Conservation (phyloP, 164 flowering plant genomes). For the Stephania japonica region DNA sequence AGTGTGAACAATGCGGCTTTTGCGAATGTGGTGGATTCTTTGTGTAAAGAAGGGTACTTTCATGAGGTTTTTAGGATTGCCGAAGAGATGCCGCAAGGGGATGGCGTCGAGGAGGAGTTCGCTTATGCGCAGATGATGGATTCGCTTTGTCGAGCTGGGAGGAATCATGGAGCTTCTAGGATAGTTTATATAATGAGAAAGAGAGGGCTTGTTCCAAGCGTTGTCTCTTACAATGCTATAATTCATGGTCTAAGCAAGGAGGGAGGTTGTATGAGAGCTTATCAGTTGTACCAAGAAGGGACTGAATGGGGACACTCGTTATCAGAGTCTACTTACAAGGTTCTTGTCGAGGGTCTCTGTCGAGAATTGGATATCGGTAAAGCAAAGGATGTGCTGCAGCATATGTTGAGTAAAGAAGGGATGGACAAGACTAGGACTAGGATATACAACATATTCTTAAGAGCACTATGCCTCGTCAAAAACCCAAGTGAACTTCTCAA, state of each 20-base stretch:
- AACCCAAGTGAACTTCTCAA: slow-evolving; percentile 81
- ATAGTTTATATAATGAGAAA: slow-evolving; percentile 82
- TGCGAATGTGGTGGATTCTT: slow-evolving; percentile 52
- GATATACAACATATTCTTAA: slow-evolving; percentile 72
- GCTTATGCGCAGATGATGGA: slow-evolving; percentile 80
- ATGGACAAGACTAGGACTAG: slow-evolving; percentile 57
- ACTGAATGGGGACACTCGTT: slow-evolving; percentile 53
- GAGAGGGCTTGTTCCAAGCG: slow-evolving; percentile 53
- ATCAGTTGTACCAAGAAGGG: slow-evolving; percentile 76
- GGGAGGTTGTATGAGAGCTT: slow-evolving; percentile 84
- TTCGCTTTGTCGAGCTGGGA: slow-evolving; percentile 65
- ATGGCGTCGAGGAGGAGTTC: slow-evolving; percentile 45
- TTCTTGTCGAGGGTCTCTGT: slow-evolving; percentile 68
- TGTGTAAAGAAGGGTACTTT: slow-evolving; percentile 71
- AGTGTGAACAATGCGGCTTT: slow-evolving; percentile 63
- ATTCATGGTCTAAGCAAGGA: slow-evolving; percentile 72
- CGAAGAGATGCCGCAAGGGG: slow-evolving; percentile 81
- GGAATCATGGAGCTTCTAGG: slow-evolving; percentile 82
- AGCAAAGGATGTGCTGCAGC: slow-evolving; percentile 52
- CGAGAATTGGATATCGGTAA: slow-evolving; percentile 43
- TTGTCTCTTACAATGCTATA: slow-evolving; percentile 60
- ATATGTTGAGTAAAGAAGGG: slow-evolving; percentile 48
- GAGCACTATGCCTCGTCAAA: slow-evolving; percentile 57
- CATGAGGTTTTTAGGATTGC: slow-evolving; percentile 66
- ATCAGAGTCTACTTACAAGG: slow-evolving; percentile 59